Percentiles rank a stretch among this genome's conserved stretches.
Conservation (phyloP, 495 filamentous ascomycete genomes). For the Penicillium argentinense region DNA sequence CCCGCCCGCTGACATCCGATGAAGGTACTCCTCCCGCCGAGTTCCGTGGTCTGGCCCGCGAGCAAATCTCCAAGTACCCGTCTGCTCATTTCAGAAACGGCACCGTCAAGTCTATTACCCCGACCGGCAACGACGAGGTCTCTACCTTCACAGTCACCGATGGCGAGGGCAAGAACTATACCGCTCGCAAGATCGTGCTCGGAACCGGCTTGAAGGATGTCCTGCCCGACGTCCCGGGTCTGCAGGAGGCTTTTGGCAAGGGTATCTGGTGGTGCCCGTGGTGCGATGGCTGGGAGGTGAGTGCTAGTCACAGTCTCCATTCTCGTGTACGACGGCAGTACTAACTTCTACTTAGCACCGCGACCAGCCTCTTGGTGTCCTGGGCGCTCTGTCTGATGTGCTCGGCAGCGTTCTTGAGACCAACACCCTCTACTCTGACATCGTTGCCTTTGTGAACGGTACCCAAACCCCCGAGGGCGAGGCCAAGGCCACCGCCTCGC, state of each 20-base stretch:
- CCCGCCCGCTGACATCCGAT: background rate
- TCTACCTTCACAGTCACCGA: constrained; percentile 45
- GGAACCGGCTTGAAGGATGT: constrained; percentile 56
- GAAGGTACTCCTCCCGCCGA: constrained; percentile 50
- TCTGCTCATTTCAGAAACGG: constrained; percentile 50
- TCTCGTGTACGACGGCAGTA: background rate
- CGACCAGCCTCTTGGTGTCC: constrained; percentile 53
- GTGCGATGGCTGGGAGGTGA: constrained; percentile 57
- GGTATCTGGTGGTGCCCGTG: constrained; percentile 63
- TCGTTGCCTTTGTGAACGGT: constrained; percentile 55
- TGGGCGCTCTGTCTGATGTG: constrained; percentile 44
- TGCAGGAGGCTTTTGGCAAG: constrained; percentile 53
- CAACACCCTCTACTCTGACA: constrained; percentile 43
- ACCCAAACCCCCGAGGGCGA: constrained; percentile 45
- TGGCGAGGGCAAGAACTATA: constrained; percentile 32
- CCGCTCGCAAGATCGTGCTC: constrained; percentile 53
- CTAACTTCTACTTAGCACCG: constrained; percentile 34
- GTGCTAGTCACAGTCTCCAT: background rate
- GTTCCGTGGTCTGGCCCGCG: constrained; percentile 52
- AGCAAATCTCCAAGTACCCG: constrained; percentile 50
- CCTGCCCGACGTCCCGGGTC: constrained; percentile 51
- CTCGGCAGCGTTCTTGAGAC: constrained; percentile 47
- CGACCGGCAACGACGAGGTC: constrained; percentile 28
- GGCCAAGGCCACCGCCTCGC: constrained; percentile 33
- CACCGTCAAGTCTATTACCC: constrained; percentile 47